A percentile compares a stretch with the other conserved stretches of the same genome.
These are phyloP conservation scores for Coniferiporia sulphurascens DNA, from an alignment of 1,284 basidiomycete species.

Conservation along the genomic window DNA sequence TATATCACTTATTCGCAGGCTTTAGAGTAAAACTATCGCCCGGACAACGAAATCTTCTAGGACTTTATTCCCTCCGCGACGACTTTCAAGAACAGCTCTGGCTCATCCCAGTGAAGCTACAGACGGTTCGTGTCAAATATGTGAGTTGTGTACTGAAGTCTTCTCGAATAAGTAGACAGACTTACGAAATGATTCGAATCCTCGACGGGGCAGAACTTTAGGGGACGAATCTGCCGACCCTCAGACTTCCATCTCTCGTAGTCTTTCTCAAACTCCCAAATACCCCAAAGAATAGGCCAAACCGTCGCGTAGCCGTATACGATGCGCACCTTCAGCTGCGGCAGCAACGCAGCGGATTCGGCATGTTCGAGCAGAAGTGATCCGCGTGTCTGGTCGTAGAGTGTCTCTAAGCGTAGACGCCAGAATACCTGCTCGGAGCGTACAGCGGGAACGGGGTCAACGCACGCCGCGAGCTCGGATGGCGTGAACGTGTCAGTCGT, in stretches of 20 bases:
- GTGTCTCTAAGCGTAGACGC: neutral
- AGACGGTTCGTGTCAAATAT: neutral
- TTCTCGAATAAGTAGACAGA: neutral
- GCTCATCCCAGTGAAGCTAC: slow-evolving; percentile 14
- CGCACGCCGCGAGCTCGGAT: slow-evolving; percentile 1
- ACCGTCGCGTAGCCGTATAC: slow-evolving; percentile 13
- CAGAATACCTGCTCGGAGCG: slow-evolving; percentile 9
- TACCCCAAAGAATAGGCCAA: slow-evolving; percentile 20
- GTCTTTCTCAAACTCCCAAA: slow-evolving; percentile 22
- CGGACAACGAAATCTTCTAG: neutral
- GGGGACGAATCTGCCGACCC: slow-evolving; percentile 13
- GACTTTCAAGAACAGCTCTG: slow-evolving; percentile 11
- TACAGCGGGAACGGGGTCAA: slow-evolving; percentile 6
- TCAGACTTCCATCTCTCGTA: slow-evolving; percentile 16
- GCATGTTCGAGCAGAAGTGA: neutral
- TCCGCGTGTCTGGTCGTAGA: slow-evolving; percentile 2
- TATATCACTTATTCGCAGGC: no score
- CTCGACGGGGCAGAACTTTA: slow-evolving; percentile 21
- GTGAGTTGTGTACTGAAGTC: no score
- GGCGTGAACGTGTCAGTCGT: slow-evolving; percentile 11
- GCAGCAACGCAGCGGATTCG: neutral
- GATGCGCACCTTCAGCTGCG: slow-evolving; percentile 2
- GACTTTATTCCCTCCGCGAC: slow-evolving; percentile 1
- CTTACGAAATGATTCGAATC: slow-evolving; percentile 27
- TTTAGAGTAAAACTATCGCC: no score